A percentile compares a stretch with the other conserved stretches of the same genome.
phyloP scores from a whole-genome alignment of 140 eudicot genomes.

The Cichorium intybus region DNA sequence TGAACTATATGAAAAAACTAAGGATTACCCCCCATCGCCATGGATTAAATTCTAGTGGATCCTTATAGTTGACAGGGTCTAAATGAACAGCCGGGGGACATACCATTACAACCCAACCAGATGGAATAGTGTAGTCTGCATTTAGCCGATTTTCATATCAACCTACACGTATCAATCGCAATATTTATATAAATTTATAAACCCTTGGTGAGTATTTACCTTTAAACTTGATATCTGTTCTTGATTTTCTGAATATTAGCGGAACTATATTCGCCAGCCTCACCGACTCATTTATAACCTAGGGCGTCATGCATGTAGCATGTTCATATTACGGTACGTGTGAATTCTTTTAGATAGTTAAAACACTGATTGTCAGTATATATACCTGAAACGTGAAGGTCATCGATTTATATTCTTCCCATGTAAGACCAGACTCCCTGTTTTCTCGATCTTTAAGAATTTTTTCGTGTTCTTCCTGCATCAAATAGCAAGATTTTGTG shows the following conservation, averaged over 20 bases:
- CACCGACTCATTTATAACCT: constrained; percentile 84
- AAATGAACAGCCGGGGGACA: constrained; percentile 79
- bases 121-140: constrained; percentile 86
- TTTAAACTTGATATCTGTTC: constrained; percentile 51
- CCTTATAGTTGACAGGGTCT: constrained; percentile 50
- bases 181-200: background rate
- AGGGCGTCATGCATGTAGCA: constrained; percentile 22
- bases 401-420: constrained; percentile 87
- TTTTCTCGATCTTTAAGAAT: constrained; percentile 52
- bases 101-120: constrained; percentile 83
- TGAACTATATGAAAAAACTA: background rate
- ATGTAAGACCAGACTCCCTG: constrained; percentile 48
- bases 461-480: constrained; percentile 74
- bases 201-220: constrained; percentile 31
- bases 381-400: constrained; percentile 74
- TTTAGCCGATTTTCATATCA: background rate
- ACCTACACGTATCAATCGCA: background rate
- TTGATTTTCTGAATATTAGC: constrained; percentile 63
- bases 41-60: constrained; percentile 80
- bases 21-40: constrained; percentile 84
- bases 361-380: background rate
- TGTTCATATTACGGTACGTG: no score
- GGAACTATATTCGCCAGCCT: constrained; percentile 83
- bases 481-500: background rate
- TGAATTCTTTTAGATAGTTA: background rate